phyloP scores from a whole-genome alignment of 2,329 filamentous ascomycete species.

The Aspergillus tanneri region DNA sequence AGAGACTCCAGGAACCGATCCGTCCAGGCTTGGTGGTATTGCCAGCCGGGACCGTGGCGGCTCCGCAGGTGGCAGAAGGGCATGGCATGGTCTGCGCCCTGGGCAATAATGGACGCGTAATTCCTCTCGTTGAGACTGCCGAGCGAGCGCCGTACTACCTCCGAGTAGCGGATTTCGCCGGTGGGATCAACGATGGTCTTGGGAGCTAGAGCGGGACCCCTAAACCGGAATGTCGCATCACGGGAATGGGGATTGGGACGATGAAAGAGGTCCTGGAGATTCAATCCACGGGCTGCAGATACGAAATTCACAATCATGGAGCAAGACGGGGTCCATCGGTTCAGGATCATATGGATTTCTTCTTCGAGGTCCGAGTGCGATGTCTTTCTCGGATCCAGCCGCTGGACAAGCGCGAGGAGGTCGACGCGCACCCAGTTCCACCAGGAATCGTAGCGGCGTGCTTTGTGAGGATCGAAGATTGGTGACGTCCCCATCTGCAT shows the following conservation, averaged over 20 bases:
- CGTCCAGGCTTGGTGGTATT: slow-evolving; percentile 17
- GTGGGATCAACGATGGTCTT: slow-evolving; percentile 8
- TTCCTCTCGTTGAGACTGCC: slow-evolving; percentile 15
- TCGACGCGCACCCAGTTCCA: slow-evolving; percentile 40
- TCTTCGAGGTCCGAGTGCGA: not conserved
- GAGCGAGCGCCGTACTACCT: slow-evolving; percentile 10
- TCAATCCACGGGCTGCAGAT: slow-evolving; percentile 7
- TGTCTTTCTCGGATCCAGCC: slow-evolving; percentile 49
- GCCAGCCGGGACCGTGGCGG: slow-evolving; percentile 17
- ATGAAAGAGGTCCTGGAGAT: too few relatives aligned
- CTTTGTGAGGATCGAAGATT: slow-evolving; percentile 29
- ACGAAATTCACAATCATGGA: slow-evolving; percentile 9
- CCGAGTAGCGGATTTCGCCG: slow-evolving; percentile 12
- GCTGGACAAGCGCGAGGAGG: slow-evolving; percentile 80
- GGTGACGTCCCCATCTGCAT: slow-evolving; percentile 32
- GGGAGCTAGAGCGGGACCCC: slow-evolving; percentile 10
- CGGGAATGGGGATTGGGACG: slow-evolving; percentile 65
- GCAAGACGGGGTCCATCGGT: slow-evolving; percentile 19
- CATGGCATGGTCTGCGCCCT: not conserved
- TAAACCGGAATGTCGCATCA: slow-evolving; percentile 16
- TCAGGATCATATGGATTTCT: slow-evolving; percentile 12
- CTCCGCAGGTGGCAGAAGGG: slow-evolving; percentile 23
- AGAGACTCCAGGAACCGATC: slow-evolving; percentile 11
- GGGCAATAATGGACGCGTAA: slow-evolving; percentile 18
- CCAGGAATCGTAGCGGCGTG: slow-evolving; percentile 34